Percentiles rank a stretch among this genome's conserved stretches.
Conservation (phyloP, 768 basidiomycete genomes). For the Rubroboletus satanas region DNA sequence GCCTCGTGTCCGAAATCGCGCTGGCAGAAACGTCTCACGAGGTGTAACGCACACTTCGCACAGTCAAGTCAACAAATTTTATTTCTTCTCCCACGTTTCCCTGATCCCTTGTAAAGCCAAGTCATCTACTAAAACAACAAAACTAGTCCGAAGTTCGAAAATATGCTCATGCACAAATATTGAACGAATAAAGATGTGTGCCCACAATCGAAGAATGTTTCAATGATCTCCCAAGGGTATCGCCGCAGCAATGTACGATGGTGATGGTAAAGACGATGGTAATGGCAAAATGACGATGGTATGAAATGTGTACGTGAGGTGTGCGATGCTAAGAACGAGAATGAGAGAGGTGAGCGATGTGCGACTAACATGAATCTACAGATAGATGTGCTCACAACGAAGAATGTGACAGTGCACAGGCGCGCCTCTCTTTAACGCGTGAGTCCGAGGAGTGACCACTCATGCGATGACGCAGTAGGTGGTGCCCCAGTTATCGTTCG, state of each 20-base stretch:
- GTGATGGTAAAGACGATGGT: neutral
- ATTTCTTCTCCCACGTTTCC: neutral
- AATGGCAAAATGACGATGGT: slow-evolving; percentile 3
- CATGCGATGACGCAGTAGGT: slow-evolving; percentile 21
- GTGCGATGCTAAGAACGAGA: slow-evolving; percentile 6
- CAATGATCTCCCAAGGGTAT: neutral
- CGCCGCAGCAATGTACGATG: slow-evolving; percentile 2
- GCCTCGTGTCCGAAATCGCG: neutral
- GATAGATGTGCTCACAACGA: slow-evolving; percentile 20
- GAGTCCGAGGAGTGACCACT: neutral
- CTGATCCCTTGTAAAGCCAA: slow-evolving; percentile 1
- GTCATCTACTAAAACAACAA: slow-evolving; percentile 21
- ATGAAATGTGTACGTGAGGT: slow-evolving; percentile 1
- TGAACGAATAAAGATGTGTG: slow-evolving; percentile 18
- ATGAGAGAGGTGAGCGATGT: slow-evolving; percentile 5
- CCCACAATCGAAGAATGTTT: neutral
- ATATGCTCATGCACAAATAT: slow-evolving; percentile 8
- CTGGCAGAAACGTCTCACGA: neutral
- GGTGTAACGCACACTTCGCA: neutral
- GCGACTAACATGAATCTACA: neutral
- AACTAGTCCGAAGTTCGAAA: slow-evolving; percentile 21
- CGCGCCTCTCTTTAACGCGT: neutral
- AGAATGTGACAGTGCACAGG: slow-evolving; percentile 1
- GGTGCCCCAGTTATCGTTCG: neutral
- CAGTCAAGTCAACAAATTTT: neutral